Evolutionary conservation across 768 basidiomycete species (phyloP), one percentile per base, ranked within the genome.

Genomic region (Podaxis rugospora): DNA sequence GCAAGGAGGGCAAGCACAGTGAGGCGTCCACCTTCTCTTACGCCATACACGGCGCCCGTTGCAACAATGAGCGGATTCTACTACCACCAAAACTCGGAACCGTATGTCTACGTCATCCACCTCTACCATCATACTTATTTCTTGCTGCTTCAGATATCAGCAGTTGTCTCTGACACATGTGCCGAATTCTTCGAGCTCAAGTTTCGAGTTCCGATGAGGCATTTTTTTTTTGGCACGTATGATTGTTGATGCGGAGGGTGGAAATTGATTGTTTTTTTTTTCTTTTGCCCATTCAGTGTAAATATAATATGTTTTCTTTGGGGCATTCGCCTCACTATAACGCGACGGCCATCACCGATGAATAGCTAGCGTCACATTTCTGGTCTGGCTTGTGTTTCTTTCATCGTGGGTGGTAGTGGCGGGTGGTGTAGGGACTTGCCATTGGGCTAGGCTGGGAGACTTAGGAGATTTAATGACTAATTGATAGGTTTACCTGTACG

Each of bases 41-140:
- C 79, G 39, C 80, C 82, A 49, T 74, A 76, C 58, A 71, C 76
- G 50, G 75, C 80, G 4, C 78, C 84, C 5, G 78, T 83, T 52
- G 91, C 90, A 4, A 86, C 85, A 27, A 92, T 93, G 90, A 89
- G 83, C 64, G 92, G 94, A 39, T 95, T 92, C 76, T 96, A 95
- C 74, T 95, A 92, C 75, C 93, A 95, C 73, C 88, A 89, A 79
- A 90, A 93, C 71, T 94, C 92, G 58, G 92, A 93, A 69, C 92
- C 92, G 92, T 94, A 69, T 76, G 90, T 85, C 35, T 60, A 21
- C 49, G 32, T 42, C 46, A 46, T 57, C 6, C 13, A 14, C 42
- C 46, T 57, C n/a, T 57, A 18, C 54, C 51, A 50, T 62, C 27
- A 57, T 55, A 49, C 61, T 64, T 32, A 65, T 37, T 58, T 36